Conservation (phyloP, 2,329 filamentous ascomycete genomes). For the Botrytis aclada region DNA sequence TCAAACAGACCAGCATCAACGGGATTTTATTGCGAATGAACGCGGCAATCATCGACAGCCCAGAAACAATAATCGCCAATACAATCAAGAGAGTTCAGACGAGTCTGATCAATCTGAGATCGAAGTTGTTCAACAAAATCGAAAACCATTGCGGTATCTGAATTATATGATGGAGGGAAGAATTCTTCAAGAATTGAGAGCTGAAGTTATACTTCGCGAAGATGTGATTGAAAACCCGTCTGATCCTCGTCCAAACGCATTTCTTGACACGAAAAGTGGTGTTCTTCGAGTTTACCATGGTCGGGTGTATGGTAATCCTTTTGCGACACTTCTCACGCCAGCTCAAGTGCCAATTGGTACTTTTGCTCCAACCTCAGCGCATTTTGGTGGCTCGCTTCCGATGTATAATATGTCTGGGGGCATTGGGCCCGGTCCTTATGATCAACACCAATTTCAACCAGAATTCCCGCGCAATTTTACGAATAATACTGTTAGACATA, state of each 20-base stretch:
- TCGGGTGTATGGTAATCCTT: slow-evolving; percentile 51
- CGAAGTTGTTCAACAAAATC: not conserved
- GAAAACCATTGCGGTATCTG: not conserved
- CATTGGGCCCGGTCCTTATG: not conserved
- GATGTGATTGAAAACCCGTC: slow-evolving; percentile 51
- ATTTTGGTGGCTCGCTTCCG: slow-evolving; percentile 37
- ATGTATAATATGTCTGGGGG: not conserved
- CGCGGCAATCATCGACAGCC: not conserved
- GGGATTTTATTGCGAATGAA: not conserved
- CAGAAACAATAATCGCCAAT: not conserved
- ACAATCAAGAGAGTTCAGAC: slow-evolving; percentile 1
- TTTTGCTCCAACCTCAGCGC: slow-evolving; percentile 22
- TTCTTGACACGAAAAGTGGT: slow-evolving; percentile 52
- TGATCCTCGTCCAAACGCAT: slow-evolving; percentile 59
- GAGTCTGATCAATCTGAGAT: not conserved
- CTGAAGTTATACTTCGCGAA: slow-evolving; percentile 42
- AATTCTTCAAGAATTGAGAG: slow-evolving; percentile 13
- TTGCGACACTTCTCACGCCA: slow-evolving; percentile 47
- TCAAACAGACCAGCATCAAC: not conserved
- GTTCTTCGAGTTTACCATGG: slow-evolving; percentile 58
- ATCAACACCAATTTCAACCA: slow-evolving; percentile 9
- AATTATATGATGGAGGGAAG: slow-evolving; percentile 10
- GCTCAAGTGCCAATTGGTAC: slow-evolving; percentile 43
- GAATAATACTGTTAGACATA: not conserved
- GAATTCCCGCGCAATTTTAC: not conserved